Evolutionary conservation across 495 filamentous ascomycete genomes (phyloP).

Genomic region (Daldinia decipiens): DNA sequence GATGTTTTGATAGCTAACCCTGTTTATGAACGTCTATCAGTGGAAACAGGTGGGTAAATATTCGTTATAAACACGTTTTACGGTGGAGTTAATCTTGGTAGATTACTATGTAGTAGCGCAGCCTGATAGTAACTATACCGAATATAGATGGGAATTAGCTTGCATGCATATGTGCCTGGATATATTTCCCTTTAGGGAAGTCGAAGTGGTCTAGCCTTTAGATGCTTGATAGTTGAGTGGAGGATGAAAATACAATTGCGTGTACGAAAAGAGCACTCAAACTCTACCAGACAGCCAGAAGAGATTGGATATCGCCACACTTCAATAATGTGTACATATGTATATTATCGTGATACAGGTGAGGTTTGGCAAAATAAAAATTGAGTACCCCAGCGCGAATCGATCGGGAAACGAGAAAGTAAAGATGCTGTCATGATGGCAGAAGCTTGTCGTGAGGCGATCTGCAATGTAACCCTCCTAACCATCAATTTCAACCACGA

Average conservation of each 20-base stretch:
- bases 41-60: neutral
- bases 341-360: neutral
- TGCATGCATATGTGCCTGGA: neutral
- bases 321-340: neutral
- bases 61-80: neutral
- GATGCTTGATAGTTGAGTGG: neutral
- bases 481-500: slow-evolving; percentile 18
- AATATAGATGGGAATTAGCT: neutral
- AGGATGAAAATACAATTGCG: neutral
- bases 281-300: neutral
- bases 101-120: neutral
- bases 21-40: neutral
- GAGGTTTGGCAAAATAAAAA: slow-evolving; percentile 6
- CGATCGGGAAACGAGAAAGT: slow-evolving; percentile 23
- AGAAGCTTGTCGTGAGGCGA: slow-evolving; percentile 40
- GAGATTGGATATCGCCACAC: neutral
- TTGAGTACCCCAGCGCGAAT: slow-evolving; percentile 15
- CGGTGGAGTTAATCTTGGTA: neutral
- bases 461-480: slow-evolving; percentile 40
- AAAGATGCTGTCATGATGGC: slow-evolving; percentile 30
- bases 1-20: neutral
- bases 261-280: neutral
- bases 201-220: neutral
- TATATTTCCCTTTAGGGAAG: neutral
- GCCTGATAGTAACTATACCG: neutral